phyloP scores from a whole-genome alignment of 805 yeast genomes.

The Schizosaccharomyces cryophilus region DNA sequence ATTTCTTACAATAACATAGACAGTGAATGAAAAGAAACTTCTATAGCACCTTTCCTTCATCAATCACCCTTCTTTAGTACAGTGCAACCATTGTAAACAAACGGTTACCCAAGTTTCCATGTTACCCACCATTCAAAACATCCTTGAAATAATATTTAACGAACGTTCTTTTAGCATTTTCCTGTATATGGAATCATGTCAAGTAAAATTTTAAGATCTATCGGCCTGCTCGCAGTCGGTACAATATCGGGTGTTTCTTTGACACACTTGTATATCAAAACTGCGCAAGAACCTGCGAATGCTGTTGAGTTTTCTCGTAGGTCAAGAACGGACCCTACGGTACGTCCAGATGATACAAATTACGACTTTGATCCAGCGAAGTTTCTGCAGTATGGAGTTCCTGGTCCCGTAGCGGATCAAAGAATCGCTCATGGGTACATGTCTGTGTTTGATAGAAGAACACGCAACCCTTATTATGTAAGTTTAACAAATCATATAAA shows the following conservation, averaged over 20 bases:
- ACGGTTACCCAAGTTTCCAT: too few relatives aligned
- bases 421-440: constrained; percentile 51
- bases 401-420: constrained; percentile 81
- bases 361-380: constrained; percentile 17
- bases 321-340: not conserved
- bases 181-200: not conserved
- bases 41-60: too few relatives aligned
- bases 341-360: not conserved
- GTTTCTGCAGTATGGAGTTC: constrained; percentile 79
- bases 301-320: not conserved
- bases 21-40: too few relatives aligned
- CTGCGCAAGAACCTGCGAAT: not conserved
- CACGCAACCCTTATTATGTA: constrained; percentile 58
- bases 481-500: not conserved
- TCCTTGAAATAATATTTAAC: too few relatives aligned
- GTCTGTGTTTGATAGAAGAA: constrained; percentile 64
- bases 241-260: not conserved
- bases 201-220: not conserved
- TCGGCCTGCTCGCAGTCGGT: not conserved
- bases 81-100: too few relatives aligned
- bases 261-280: not conserved
- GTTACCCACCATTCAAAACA: too few relatives aligned
- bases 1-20: too few relatives aligned
- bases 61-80: too few relatives aligned
- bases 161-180: too few relatives aligned